phyloP scores from a whole-genome alignment of 1,284 basidiomycete genomes.

The Boletus mariae region DNA sequence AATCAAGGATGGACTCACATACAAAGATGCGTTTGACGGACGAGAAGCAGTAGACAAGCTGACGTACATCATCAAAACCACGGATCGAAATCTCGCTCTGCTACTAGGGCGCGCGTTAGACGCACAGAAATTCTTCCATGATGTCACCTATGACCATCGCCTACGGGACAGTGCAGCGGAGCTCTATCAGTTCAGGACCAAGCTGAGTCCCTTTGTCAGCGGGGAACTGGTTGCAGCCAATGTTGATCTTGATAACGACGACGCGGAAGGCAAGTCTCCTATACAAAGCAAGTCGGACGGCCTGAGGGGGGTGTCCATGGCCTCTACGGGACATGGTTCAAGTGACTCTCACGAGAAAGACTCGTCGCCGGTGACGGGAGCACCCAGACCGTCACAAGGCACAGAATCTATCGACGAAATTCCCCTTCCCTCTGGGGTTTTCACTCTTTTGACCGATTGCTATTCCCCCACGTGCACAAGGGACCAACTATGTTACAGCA shows the following conservation, averaged over 20 bases:
- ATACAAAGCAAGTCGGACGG: slow-evolving; percentile 21
- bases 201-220: slow-evolving; percentile 74
- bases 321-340: slow-evolving; percentile 41
- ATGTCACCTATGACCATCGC: slow-evolving; percentile 98
- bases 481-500: slow-evolving; percentile 93
- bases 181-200: slow-evolving; percentile 88
- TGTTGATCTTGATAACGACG: slow-evolving; percentile 29
- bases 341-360: slow-evolving; percentile 41
- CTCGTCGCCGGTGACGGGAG: slow-evolving; percentile 38
- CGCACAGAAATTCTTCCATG: slow-evolving; percentile 99
- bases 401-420: slow-evolving; percentile 54
- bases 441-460: slow-evolving; percentile 95
- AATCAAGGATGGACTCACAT: slow-evolving; percentile 92
- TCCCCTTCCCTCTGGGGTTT: slow-evolving; percentile 91
- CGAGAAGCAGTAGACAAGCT: slow-evolving; percentile 96
- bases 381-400: slow-evolving; percentile 40
- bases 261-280: slow-evolving; percentile 32
- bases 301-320: slow-evolving; percentile 26
- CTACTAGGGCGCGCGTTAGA: slow-evolving; percentile 93
- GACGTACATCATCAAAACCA: slow-evolving; percentile 96
- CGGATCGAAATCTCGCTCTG: slow-evolving; percentile 93
- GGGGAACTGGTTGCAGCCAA: slow-evolving; percentile 53
- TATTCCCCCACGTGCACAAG: slow-evolving; percentile 97
- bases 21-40: slow-evolving; percentile 96
- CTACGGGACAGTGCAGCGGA: slow-evolving; percentile 87